Evolutionary conservation across 495 filamentous ascomycete species (phyloP), one percentile per base, ranked within the genome.

Genomic region (Hypoxylon lenormandii): DNA sequence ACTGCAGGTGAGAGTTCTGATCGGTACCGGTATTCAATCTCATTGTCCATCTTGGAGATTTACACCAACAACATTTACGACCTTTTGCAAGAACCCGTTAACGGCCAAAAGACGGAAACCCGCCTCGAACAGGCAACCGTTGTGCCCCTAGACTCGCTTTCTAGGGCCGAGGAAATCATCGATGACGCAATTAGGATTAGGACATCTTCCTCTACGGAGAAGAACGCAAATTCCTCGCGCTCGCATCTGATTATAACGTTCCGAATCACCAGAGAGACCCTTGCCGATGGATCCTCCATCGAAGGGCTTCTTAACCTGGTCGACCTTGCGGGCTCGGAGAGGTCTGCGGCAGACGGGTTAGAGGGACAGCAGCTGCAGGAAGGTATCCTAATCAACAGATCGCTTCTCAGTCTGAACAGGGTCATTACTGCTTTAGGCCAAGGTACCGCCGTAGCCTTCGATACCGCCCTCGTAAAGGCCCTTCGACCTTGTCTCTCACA

Each of bases 21-120:
- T 1, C 37, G 7, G 0, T 97, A 92, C 92, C 81, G 81, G 12
- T 97, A 97, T 74, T 87, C 83, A 0, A 96, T 98, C 89, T 89
- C 92, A 70, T 90, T 96, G 6, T 91, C 88, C 40, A 96, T 97
- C 71, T 88, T 97, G 19, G 95, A 98, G 74, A 93, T 98, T 18
- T 97, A 98, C 83, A 94, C 97, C 70, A 92, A 98, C 69, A 92
- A 92, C 58, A 82, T 97, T 58, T 92, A 94, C 77, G 96, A 98
- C 74, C 83, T 98, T 1, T 85, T 98, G 13, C 26, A 53, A 11
- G 11, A 46, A 1, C 3, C 51, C 7, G 77, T 90, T 33, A 86
- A 89, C 63, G 91, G 89, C 76, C 89, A 90, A 80, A 94, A 90
- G 80, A 88, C 91, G 47, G 90, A 96, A 67, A 58, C 43, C 11